Conservation (phyloP, 148 eudicot genomes). For the Fallopia convolvulus region DNA sequence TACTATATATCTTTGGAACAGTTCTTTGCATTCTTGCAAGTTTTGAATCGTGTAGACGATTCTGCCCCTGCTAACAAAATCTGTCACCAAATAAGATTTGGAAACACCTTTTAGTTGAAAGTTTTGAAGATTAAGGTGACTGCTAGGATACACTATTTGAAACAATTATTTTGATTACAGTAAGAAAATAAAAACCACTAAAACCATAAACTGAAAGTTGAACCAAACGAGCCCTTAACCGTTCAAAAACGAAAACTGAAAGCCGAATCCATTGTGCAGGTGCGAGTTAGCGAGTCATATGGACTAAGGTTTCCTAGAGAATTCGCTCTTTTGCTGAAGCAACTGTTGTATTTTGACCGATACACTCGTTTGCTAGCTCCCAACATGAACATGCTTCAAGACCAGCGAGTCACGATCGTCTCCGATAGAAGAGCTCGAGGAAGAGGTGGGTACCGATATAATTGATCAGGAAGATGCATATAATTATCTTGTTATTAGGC, state of each 20-base stretch:
- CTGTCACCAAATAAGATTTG: neutral
- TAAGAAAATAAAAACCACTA: no score
- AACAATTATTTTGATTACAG: no score
- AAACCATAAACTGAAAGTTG: no score
- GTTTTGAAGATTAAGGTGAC: no score
- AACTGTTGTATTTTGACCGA: constrained; percentile 92
- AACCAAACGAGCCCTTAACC: no score
- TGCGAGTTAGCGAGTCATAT: constrained; percentile 93
- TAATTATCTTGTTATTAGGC: neutral
- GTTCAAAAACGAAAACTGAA: no score
- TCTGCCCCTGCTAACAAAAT: no score
- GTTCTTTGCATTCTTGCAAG: neutral
- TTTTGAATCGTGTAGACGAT: neutral
- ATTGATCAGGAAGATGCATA: neutral
- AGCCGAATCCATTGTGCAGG: constrained; percentile 28
- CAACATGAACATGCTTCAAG: constrained; percentile 87
- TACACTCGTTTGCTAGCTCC: constrained; percentile 96
- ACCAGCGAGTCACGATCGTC: constrained; percentile 72
- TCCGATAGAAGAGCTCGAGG: constrained; percentile 40
- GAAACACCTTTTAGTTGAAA: no score
- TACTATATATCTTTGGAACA: neutral
- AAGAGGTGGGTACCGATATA: constrained; percentile 3
- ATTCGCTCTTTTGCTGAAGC: constrained; percentile 95
- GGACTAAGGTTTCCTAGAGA: constrained; percentile 93
- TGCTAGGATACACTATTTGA: no score